Base-by-base conservation (phyloP, 495 filamentous ascomycete genomes). In the Aspergillus affinis region DNA sequence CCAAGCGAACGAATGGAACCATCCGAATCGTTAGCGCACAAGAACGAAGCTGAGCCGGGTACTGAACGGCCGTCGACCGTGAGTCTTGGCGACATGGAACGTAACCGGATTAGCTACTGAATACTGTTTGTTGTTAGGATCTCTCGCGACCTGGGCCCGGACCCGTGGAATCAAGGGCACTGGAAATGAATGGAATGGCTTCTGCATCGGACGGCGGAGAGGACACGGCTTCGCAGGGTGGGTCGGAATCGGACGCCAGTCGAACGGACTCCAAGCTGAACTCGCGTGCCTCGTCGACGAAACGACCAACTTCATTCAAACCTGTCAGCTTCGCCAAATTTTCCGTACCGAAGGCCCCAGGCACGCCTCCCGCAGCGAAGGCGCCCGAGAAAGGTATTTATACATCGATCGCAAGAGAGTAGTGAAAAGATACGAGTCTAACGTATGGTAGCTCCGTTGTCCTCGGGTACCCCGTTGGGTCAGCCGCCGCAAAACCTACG, bases 281-380 rank as follows among this genome's bases (percentile, higher is more conserved):
- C 70, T 71, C 76, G 55, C 88, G 89, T 51, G 84, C 83, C 21
- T 83, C 86, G 20, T 90, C 91, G 2, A 78, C 90, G 48, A 97
- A 93, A 81, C 94, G 91, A 72, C 87, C 87, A 27, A 72, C 85
- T n/a, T 85, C 88, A 10, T 99, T 98, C 82, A 98, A 97, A 72
- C 85, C 92, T 6, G 90, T 98, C 61, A 96, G 91, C 1, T 93
- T 97, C 66, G 96, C 96, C 66, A 96, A 93, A 71, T 78, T 82
- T 54, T 72, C 84, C 48, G 73, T 78, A 46, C 72, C 78, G 53
- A 84, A 83, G 57, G 75, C 74, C 7, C 74, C 81, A 15, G 83
- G 89, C 17, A 74, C 80, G 47, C 70, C 82, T 51, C 72, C 80
- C 19, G 77, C 82, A 51, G 68, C 78, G 8, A 88, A 87, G 71